Percentiles rank a stretch among this genome's conserved stretches.
These are phyloP conservation scores for Dothistroma pini DNA, from an alignment of 2,329 filamentous ascomycete species.

Conservation along the genomic window DNA sequence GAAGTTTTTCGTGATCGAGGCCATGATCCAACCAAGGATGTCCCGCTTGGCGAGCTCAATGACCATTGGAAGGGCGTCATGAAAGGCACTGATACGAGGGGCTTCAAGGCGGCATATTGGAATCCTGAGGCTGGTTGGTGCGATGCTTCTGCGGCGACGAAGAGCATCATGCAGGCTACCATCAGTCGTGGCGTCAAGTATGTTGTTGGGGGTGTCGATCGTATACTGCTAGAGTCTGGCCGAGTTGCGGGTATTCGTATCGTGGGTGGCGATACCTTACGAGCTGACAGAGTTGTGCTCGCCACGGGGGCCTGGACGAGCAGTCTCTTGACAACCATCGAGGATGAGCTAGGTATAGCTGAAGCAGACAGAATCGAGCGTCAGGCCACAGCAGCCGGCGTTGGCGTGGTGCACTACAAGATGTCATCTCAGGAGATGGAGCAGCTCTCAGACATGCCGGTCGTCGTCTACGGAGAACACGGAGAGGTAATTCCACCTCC, in stretches of 20 bases:
- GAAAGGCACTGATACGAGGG: slow-evolving; percentile 36
- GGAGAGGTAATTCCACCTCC: slow-evolving; percentile 52
- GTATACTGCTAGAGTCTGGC: slow-evolving; percentile 40
- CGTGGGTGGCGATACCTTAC: slow-evolving; percentile 45
- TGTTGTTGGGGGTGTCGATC: slow-evolving; percentile 42
- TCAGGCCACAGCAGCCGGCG: slow-evolving; percentile 57
- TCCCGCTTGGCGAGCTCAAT: slow-evolving; percentile 43
- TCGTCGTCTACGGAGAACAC: slow-evolving; percentile 49
- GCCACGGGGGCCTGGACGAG: slow-evolving; percentile 58
- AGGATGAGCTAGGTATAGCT: slow-evolving; percentile 42
- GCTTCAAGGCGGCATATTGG: slow-evolving; percentile 44
- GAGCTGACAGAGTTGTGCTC: slow-evolving; percentile 53
- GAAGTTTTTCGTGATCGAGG: slow-evolving; percentile 51
- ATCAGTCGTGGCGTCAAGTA: slow-evolving; percentile 46
- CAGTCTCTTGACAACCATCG: slow-evolving; percentile 49
- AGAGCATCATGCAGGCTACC: slow-evolving; percentile 44
- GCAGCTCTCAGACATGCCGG: slow-evolving; percentile 50
- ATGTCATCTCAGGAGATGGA: slow-evolving; percentile 50
- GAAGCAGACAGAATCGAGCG: slow-evolving; percentile 48
- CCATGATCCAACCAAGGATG: slow-evolving; percentile 39
- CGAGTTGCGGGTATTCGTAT: slow-evolving; percentile 47
- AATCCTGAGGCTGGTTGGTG: slow-evolving; percentile 54
- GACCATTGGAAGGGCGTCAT: slow-evolving; percentile 43
- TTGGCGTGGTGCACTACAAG: slow-evolving; percentile 56
- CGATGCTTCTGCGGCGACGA: slow-evolving; percentile 48